Conservation (phyloP, 1,139 yeast species). For the Candida labiduridarum region DNA sequence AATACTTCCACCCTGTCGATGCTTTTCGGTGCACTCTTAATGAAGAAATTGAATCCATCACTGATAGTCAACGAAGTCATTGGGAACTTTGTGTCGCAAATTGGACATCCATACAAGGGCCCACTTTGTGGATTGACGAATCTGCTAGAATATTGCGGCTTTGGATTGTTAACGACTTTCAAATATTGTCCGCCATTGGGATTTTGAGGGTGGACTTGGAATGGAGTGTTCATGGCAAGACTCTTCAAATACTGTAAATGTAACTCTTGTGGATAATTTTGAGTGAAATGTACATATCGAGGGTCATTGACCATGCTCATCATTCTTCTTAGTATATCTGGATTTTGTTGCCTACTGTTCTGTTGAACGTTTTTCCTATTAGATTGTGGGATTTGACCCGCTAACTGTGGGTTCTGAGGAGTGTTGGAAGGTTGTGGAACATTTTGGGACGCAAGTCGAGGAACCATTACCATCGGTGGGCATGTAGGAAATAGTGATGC, state of each 20-base stretch:
- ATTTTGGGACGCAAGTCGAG: too few species aligned
- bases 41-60: slow-evolving; percentile 46
- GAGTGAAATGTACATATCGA: not conserved
- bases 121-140: slow-evolving; percentile 15
- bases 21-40: slow-evolving; percentile 40
- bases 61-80: slow-evolving; percentile 40
- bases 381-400: too few species aligned
- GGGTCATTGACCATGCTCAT: not conserved
- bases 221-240: not conserved
- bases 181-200: not conserved
- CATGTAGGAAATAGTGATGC: too few species aligned
- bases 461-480: too few species aligned
- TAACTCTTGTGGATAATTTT: not conserved
- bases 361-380: too few species aligned
- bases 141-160: slow-evolving; percentile 10
- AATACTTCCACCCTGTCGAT: slow-evolving; percentile 38
- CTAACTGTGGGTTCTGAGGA: not conserved
- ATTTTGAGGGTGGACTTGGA: not conserved
- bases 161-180: slow-evolving; percentile 11
- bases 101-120: slow-evolving; percentile 39
- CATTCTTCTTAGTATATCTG: not conserved
- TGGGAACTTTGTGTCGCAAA: slow-evolving; percentile 40
- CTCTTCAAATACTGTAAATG: not conserved
- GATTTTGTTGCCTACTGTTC: not conserved
- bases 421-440: not conserved